These are phyloP conservation scores for Sordaria brevicollis DNA, from an alignment of 495 filamentous ascomycete species.

Conservation along the genomic window DNA sequence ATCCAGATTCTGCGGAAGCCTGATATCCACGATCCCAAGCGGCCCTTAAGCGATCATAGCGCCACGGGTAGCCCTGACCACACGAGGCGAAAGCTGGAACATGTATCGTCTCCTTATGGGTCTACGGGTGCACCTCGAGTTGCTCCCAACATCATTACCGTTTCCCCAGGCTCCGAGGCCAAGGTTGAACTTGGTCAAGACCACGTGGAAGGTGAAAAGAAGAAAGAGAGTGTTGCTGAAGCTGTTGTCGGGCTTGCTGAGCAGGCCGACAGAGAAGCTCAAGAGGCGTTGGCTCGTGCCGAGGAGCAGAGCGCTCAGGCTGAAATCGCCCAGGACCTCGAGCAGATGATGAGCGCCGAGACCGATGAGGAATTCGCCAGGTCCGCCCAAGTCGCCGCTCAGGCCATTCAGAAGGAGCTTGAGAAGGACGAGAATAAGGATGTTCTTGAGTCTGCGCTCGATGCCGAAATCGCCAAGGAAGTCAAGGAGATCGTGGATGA, in stretches of 20 bases:
- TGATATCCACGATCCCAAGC: slow-evolving; percentile 26
- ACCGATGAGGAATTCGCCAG: slow-evolving; percentile 37
- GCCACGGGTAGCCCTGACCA: slow-evolving; percentile 32
- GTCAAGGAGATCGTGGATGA: slow-evolving; percentile 51
- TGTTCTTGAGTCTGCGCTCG: slow-evolving; percentile 40
- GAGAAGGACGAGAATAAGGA: slow-evolving; percentile 42
- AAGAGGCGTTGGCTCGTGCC: slow-evolving; percentile 52
- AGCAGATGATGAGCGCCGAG: slow-evolving; percentile 31
- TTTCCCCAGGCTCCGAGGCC: slow-evolving; percentile 11
- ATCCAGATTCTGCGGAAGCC: slow-evolving; percentile 32
- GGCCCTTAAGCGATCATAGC: slow-evolving; percentile 27
- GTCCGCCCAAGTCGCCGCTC: slow-evolving; percentile 33
- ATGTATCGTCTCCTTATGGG: slow-evolving; percentile 24
- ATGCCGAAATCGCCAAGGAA: slow-evolving; percentile 42
- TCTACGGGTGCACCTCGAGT: slow-evolving; percentile 4
- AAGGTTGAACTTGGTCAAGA: slow-evolving; percentile 1
- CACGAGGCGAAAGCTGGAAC: slow-evolving; percentile 31
- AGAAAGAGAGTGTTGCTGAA: slow-evolving; percentile 58
- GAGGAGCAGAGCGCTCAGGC: slow-evolving; percentile 38
- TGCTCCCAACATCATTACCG: background rate
- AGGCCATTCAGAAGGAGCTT: slow-evolving; percentile 45
- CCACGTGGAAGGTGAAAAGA: slow-evolving; percentile 18
- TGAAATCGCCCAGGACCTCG: slow-evolving; percentile 34
- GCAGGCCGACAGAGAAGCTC: slow-evolving; percentile 58
- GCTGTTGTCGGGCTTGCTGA: slow-evolving; percentile 59